Evolutionary conservation across 345 rosid genomes (phyloP), one percentile per base, ranked within the genome.

Genomic region (Bruguiera parviflora): DNA sequence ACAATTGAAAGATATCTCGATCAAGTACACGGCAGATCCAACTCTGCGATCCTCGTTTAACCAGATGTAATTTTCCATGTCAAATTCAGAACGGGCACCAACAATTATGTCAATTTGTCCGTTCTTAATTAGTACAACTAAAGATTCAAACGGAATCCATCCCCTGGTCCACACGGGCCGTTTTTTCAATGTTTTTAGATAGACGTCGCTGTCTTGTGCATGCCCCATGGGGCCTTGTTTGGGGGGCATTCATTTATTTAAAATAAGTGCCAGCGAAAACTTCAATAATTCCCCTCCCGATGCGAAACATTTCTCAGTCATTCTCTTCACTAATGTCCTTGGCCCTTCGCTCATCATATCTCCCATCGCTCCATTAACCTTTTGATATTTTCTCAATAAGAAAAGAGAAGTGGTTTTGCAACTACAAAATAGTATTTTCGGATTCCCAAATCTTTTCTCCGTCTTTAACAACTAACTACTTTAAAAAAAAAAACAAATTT

Each of bases 71-170:
- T 15, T 22, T 55, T 55, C 59, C 18, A 3, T 13, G 1, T 9
- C 58, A 55, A 55, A 55, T 8, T 64, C 16, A 22, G 22, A 21
- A 62, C 4, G 1, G 21, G 18, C 37, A 49, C 5, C 39, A 8
- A 32, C 53, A n/a, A 35, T 47, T 37, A 37, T 35, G 8, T 35
- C 5, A 16, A 20, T 65, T 66, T 66, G 69, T 66, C 60, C 59
- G 21, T 21, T 66, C 31, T 21, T 20, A 31, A 31, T 52, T 31
- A 66, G 21, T 51, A 9, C 46, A 29, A 53, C n/a, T 31, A 9
- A 15, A 53, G 28, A 53, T 20, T 51, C 46, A 28, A 65, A 19
- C 0, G 24, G 43, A 32, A 52, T 66, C 58, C 9, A n/a, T n/a
- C 20, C 16, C 2, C 19, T 31, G 69, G 46, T 21, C 60, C 58